Percentiles rank a stretch among this genome's conserved stretches.
phyloP scores from a whole-genome alignment of 306 rosid species.

The Trichosanthes cucumerina region DNA sequence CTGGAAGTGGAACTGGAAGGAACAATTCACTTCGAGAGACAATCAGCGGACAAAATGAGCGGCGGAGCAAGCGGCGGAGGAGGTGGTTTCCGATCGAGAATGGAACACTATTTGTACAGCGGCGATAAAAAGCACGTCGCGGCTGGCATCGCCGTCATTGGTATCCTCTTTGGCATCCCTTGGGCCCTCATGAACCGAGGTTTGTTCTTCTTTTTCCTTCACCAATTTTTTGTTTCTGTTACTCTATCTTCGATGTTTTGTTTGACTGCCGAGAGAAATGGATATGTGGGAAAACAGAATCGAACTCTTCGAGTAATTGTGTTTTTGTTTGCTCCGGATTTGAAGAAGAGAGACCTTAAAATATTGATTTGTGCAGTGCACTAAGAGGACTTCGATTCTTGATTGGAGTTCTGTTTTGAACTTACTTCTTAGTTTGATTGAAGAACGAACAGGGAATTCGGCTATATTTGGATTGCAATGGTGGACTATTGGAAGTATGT shows the following conservation, averaged over 20 bases:
- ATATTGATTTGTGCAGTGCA: background rate
- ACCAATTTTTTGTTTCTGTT: background rate
- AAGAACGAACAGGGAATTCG: background rate
- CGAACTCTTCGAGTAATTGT: background rate
- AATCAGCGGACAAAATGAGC: conserved; percentile 31
- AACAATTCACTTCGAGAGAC: background rate
- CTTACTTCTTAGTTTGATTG: background rate
- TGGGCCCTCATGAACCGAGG: conserved; percentile 74
- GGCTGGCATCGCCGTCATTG: conserved; percentile 58
- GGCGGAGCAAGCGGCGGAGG: conserved; percentile 19
- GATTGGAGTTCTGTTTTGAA: background rate
- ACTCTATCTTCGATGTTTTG: background rate
- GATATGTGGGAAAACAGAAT: background rate
- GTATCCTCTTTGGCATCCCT: conserved; percentile 49
- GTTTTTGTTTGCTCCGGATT: background rate
- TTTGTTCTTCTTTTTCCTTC: background rate
- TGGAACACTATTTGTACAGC: conserved; percentile 61
- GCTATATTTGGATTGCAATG: background rate
- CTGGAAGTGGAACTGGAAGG: background rate
- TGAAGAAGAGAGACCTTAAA: background rate
- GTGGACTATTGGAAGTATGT: background rate
- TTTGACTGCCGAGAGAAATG: background rate
- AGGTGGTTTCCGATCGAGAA: conserved; percentile 41
- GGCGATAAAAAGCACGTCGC: conserved; percentile 83
- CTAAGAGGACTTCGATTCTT: background rate